These are phyloP conservation scores for Naganishia vaughanmartiniae DNA, from an alignment of 768 basidiomycete species.

Conservation along the genomic window DNA sequence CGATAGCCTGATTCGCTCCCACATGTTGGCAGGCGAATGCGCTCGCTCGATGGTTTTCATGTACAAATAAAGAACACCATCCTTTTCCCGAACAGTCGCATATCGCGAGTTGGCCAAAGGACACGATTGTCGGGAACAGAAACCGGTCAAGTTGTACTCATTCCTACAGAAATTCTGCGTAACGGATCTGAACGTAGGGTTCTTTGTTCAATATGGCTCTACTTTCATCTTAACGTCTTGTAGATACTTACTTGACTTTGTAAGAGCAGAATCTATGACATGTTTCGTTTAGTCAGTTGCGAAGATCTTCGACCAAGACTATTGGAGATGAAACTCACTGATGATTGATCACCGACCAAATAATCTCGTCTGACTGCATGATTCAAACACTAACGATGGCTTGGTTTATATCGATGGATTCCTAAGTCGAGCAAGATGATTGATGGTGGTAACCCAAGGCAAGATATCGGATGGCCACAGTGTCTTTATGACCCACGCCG, in stretches of 20 bases:
- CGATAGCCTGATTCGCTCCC: conserved; percentile 89
- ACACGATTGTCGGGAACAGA: conserved; percentile 92
- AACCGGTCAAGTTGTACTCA: conserved; percentile 95
- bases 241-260: conserved; percentile 75
- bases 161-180: conserved; percentile 99
- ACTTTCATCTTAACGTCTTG: conserved; percentile 45
- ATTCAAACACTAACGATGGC: conserved; percentile 4
- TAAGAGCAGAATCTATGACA: conserved; percentile 85
- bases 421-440: neutral
- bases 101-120: conserved; percentile 97
- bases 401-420: neutral
- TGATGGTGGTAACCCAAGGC: neutral
- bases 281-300: conserved; percentile 9
- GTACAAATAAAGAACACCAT: conserved; percentile 87
- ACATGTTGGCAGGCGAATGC: conserved; percentile 93
- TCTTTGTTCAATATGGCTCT: conserved; percentile 43
- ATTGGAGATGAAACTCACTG: conserved; percentile 42
- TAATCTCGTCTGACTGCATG: conserved; percentile 79
- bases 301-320: conserved; percentile 20
- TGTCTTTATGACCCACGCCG: no score
- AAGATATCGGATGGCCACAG: no score
- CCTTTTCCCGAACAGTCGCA: conserved; percentile 94
- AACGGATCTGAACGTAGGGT: conserved; percentile 62
- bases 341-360: conserved; percentile 91
- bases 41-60: conserved; percentile 97